Conservation (phyloP, 345 rosid genomes). For the Aquilaria malaccensis region DNA sequence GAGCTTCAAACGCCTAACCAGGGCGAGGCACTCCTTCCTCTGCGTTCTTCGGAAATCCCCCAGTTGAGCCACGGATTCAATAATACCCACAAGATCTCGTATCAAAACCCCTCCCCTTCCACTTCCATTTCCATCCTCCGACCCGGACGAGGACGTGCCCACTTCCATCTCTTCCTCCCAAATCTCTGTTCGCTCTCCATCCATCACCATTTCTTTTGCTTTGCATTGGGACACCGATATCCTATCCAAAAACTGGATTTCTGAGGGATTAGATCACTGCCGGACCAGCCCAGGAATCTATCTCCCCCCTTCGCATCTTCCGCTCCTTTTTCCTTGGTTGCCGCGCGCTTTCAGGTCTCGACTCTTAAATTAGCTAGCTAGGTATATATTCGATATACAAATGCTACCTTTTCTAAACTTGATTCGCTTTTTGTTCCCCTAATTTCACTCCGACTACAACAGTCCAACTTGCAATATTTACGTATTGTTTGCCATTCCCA, state of each 20-base stretch:
- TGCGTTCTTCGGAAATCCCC: conserved; percentile 48
- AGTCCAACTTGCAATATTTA: no score
- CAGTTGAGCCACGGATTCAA: conserved; percentile 41
- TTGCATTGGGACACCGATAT: not conserved
- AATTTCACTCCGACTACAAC: no score
- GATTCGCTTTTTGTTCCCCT: no score
- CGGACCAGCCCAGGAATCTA: no score
- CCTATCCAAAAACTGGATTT: not conserved
- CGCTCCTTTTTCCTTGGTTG: no score
- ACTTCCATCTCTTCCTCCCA: conserved; percentile 17
- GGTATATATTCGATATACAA: no score
- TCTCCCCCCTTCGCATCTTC: no score
- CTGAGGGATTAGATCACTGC: not conserved
- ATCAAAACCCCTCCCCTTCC: conserved; percentile 12
- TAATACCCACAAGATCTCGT: conserved; percentile 24
- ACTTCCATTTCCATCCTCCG: conserved; percentile 5
- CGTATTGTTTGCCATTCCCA: no score
- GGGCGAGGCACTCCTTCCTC: conserved; percentile 49
- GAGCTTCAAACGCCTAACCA: conserved; percentile 60
- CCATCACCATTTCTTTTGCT: conserved; percentile 24
- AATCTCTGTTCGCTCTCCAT: conserved; percentile 18
- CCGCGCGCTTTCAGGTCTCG: no score
- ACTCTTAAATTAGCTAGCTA: no score
- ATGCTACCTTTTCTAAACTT: no score
- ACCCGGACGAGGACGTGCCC: conserved; percentile 4